A percentile compares a stretch with the other conserved stretches of the same genome.
Evolutionary conservation across 2,329 filamentous ascomycete genomes (phyloP).

Genomic region (Colletotrichum godetiae): DNA sequence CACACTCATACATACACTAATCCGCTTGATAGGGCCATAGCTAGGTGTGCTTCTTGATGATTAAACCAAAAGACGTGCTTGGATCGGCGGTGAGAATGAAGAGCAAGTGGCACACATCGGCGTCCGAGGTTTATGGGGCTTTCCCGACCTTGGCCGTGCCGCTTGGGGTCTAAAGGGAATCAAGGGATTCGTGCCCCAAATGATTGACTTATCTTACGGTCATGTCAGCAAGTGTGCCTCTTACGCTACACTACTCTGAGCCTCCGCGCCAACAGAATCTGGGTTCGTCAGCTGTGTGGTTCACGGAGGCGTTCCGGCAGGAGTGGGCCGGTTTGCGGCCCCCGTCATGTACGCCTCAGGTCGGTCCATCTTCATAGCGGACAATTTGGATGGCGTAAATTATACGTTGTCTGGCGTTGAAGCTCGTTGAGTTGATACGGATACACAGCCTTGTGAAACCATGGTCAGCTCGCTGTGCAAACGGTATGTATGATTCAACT

Average conservation of each 20-base stretch:
- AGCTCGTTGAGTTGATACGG: too few relatives aligned
- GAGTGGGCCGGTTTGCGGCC: not conserved
- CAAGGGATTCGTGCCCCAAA: not conserved
- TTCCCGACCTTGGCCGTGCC: not conserved
- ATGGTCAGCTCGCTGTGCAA: not conserved
- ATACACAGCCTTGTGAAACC: not conserved
- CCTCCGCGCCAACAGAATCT: not conserved
- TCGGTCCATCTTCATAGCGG: not conserved
- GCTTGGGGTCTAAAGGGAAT: not conserved
- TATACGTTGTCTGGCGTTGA: not conserved
- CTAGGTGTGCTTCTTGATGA: too few relatives aligned
- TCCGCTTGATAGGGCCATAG: not conserved
- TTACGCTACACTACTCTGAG: constrained; percentile 8
- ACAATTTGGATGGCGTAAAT: not conserved
- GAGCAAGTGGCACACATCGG: not conserved
- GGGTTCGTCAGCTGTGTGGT: not conserved
- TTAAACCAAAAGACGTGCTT: not conserved
- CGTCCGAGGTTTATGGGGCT: not conserved
- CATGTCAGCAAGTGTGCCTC: not conserved
- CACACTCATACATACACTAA: too few relatives aligned
- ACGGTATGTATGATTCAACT: not conserved
- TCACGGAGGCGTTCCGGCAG: not conserved
- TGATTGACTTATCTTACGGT: not conserved
- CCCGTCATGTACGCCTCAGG: not conserved
- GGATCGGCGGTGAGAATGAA: not conserved